A percentile compares a stretch with the other conserved stretches of the same genome.
phyloP scores from a whole-genome alignment of 2,329 filamentous ascomycete species.

The Dichotomopilus funicola region DNA sequence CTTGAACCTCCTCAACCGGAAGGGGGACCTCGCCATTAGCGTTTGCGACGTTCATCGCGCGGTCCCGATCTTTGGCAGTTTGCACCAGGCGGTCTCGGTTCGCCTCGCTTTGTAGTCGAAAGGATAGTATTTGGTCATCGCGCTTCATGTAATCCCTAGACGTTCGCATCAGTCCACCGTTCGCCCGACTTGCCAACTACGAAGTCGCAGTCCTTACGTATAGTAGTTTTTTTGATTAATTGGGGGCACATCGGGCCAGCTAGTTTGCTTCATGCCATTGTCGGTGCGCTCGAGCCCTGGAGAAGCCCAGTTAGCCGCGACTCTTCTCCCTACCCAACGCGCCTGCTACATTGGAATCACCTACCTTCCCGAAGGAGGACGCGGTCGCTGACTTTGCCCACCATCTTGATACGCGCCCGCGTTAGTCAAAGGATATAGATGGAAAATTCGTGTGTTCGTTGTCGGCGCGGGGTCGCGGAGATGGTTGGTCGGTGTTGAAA shows the following conservation, averaged over 20 bases:
- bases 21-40: conserved; percentile 59
- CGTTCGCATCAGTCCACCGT: conserved; percentile 19
- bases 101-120: conserved; percentile 82
- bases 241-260: conserved; percentile 83
- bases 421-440: not conserved
- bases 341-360: conserved; percentile 19
- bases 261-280: conserved; percentile 95
- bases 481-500: not conserved
- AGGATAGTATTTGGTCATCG: conserved; percentile 89
- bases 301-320: conserved; percentile 13
- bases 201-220: conserved; percentile 54
- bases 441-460: not conserved
- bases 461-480: not conserved
- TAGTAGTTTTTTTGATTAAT: conserved; percentile 99
- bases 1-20: conserved; percentile 53
- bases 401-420: conserved; percentile 37
- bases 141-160: conserved; percentile 91
- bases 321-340: too few species aligned
- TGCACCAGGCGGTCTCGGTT: conserved; percentile 77
- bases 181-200: not conserved
- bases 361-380: conserved; percentile 57
- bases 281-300: conserved; percentile 90
- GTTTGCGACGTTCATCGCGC: conserved; percentile 72
- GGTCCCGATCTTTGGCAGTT: conserved; percentile 79
- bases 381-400: conserved; percentile 59